These are phyloP conservation scores for Fusarium brevicatenulatum DNA, from an alignment of 2,329 filamentous ascomycete species.

Conservation along the genomic window DNA sequence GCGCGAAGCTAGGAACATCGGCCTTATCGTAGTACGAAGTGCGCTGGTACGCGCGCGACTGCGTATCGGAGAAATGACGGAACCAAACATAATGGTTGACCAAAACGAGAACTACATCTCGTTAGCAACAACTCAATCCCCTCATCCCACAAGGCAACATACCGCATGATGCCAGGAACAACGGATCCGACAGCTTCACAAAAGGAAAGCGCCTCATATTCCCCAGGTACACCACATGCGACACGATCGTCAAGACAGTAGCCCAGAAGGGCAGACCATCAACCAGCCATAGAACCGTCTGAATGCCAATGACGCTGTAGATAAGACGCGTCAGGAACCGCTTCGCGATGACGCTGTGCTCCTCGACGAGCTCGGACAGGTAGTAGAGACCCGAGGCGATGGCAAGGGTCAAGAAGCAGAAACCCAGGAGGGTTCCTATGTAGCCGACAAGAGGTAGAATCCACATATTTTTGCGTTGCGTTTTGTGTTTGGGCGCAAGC, in stretches of 20 bases:
- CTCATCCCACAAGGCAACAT: slow-evolving; percentile 46
- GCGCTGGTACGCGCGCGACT: slow-evolving; percentile 66
- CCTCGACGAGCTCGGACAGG: slow-evolving; percentile 96
- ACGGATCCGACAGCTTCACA: slow-evolving; percentile 86
- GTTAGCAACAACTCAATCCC: background rate
- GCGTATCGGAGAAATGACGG: slow-evolving; percentile 80
- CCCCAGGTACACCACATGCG: slow-evolving; percentile 86
- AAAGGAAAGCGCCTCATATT: slow-evolving; percentile 81
- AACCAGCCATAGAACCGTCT: slow-evolving; percentile 78
- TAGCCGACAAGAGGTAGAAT: slow-evolving; percentile 94
- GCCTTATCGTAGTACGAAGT: slow-evolving; percentile 71
- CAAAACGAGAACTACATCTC: slow-evolving; percentile 76
- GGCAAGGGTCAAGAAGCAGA: slow-evolving; percentile 91
- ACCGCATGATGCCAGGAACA: slow-evolving; percentile 88
- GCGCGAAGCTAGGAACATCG: slow-evolving; percentile 83
- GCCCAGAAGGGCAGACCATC: slow-evolving; percentile 86
- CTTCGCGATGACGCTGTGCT: slow-evolving; percentile 93
- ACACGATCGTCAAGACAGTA: slow-evolving; percentile 78
- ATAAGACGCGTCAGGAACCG: slow-evolving; percentile 87
- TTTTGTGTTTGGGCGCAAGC: slow-evolving; percentile 21
- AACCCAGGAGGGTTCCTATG: slow-evolving; percentile 85
- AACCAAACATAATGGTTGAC: slow-evolving; percentile 97
- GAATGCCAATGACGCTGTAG: slow-evolving; percentile 80
- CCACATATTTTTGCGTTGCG: slow-evolving; percentile 79
- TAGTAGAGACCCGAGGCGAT: slow-evolving; percentile 99